Base-by-base conservation (phyloP, 23 red algal species). In the Porphyridium purpureum region DNA sequence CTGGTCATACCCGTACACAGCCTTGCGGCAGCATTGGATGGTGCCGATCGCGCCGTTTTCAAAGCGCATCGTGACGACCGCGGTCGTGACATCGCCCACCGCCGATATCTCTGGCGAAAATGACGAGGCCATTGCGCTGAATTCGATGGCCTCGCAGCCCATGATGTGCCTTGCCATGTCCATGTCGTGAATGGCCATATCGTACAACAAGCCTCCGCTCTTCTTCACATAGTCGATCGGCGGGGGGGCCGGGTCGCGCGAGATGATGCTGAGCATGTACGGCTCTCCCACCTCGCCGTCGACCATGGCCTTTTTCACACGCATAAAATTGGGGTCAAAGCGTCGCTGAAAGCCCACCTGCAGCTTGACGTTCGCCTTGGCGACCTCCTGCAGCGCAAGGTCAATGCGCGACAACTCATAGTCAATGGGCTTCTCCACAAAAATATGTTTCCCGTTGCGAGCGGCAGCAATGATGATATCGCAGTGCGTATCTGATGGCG, bases 341-440 rank as follows among this genome's bases (percentile, higher is more conserved):
- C 90, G 79, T 4, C 80, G 42, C 58, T 98, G 90, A 28, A 98
- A 98, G 8, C 90, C 90, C 19, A 98, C 38, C 57, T 81, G 76
- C 29, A 98, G 68, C 63, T 86, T 75, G 52, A 75, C 64, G 0
- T 59, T 44, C 0, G 79, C 55, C 15, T 38, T 36, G n/a, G 50
- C 17, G 0, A 98, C 55, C 21, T 62, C 63, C 14, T 40, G 25
- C 8, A 66, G 49, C 0, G 82, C 33, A 29, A 81, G 55, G 25
- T 84, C 67, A 31, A 98, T 86, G 29, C 69, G 47, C 5, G 54
- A 29, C 24, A 98, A 67, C 26, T 67, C 50, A 50, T 86, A 81
- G 29, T 98, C 90, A 2, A 98, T 83, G 0, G 90, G 90, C 34
- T 98, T 98, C 31, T 98, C 90, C 51, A 78, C 85, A 59, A 98